Percentiles rank a stretch among this genome's conserved stretches.
These are phyloP conservation scores for Cyclotella atomus DNA, from an alignment of 108 stramenopile genomes.

Conservation along the genomic window DNA sequence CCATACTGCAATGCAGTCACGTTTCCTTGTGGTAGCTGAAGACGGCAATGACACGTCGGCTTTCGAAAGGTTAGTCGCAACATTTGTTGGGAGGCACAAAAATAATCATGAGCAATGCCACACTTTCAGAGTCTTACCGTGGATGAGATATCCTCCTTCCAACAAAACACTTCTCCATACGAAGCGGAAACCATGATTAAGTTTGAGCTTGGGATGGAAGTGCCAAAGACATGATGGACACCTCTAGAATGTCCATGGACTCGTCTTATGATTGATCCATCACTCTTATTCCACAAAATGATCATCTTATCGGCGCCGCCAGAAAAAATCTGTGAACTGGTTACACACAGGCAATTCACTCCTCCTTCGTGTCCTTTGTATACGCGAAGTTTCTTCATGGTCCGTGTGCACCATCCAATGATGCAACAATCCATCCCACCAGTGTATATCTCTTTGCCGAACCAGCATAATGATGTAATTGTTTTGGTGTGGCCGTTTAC, in stretches of 20 bases:
- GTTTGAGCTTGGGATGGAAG: conserved; percentile 28
- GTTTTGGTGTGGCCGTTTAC: conserved; percentile 50
- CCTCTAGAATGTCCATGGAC: conserved; percentile 61
- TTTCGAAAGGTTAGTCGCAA: background rate
- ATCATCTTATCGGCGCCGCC: conserved; percentile 67
- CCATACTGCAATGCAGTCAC: conserved; percentile 65
- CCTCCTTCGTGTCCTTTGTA: conserved; percentile 62
- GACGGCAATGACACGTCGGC: conserved; percentile 36
- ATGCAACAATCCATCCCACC: conserved; percentile 51
- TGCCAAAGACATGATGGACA: conserved; percentile 53
- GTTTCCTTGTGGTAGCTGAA: conserved; percentile 44
- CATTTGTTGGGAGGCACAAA: background rate
- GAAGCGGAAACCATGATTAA: conserved; percentile 40
- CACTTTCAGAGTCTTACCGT: background rate
- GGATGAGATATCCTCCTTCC: conserved; percentile 12
- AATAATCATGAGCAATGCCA: background rate
- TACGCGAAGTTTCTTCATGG: conserved; percentile 19
- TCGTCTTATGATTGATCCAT: conserved; percentile 48
- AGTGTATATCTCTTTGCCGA: conserved; percentile 56
- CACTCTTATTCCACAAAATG: conserved; percentile 54
- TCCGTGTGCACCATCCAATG: conserved; percentile 50
- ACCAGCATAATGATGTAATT: conserved; percentile 57
- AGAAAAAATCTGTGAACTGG: conserved; percentile 53
- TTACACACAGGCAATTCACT: conserved; percentile 55
- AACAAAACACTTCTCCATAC: conserved; percentile 29